Base-by-base conservation (phyloP, 768 basidiomycete genomes). In the Suillus subaureus region DNA sequence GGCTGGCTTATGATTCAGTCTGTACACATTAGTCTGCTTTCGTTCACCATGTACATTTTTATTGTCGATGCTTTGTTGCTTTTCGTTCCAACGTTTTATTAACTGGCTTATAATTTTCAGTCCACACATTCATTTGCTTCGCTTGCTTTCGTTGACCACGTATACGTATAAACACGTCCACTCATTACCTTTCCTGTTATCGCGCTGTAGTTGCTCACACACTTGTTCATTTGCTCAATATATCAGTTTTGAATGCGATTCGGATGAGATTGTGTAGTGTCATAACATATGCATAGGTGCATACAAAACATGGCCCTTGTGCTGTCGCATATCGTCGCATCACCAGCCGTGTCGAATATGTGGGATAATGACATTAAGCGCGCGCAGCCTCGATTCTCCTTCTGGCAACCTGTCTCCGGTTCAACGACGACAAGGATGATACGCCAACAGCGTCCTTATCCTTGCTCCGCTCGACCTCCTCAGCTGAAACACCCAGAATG, bases 381-480 rank as follows among this genome's bases (percentile, higher is more conserved):
- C 93, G 91, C 43, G 83, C 87, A 73, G 94, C 94, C 82, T 93
- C 91, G 73, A 94, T 94, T 72, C 93, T 87, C 84, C 83, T 91
- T 82, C 93, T 87, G 70, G 93, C 93, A 33, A 94, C 81, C 78
- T 94, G 93, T 80, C 92, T 83, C 79, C 93, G 85, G 86, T 94
- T 94, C 70, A 95, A 81, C 63, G 90, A 91, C 52, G 82, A 73
- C 61, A 93, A 79, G 33, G 85, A 80, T 40, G 81, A 72, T 31
- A 73, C 74, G 54, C 82, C 80, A 64, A 85, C 80, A 35, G 75
- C 78, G 56, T 84, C 86, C 79, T 92, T 90, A 82, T 96, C 94
- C 73, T 93, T 96, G 77, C 89, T 89, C 79, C 95, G 93, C 83
- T 97, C 93, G 61, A 99, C 95, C 78, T 94, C 90, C 68, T 85